Evolutionary conservation across 441 rosid genomes (phyloP), one percentile per base, ranked within the genome.

Genomic region (Bruguiera hainesii): DNA sequence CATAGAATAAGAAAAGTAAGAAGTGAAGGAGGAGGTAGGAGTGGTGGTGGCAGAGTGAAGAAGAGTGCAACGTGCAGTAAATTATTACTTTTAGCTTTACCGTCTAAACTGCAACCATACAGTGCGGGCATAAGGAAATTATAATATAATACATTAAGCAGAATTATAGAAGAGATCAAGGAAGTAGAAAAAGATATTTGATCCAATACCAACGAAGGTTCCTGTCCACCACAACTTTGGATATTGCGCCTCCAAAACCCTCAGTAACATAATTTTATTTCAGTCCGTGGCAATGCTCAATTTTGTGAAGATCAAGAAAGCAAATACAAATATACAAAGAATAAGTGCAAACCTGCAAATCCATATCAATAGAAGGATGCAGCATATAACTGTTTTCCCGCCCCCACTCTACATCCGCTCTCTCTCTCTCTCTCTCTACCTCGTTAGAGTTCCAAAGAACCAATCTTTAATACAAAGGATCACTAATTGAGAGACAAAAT

Each of bases 181-280:
- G 7, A 42, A 33, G 26, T 33, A 19, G 39, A 50, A 79, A 80
- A 88, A 96, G 97, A 91, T 94, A 94, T 88, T 82, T 94, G 99
- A 31, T 96, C 90, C 82, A 91, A 73, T 73, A 93, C 97, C 51
- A 83, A 70, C 0, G 92, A 80, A 63, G 88, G 80, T 76, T 26
- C 26, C 26, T 26, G 26, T 26, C 26, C 26, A 26, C 26, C 26
- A 26, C 26, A 26, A 26, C 26, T 26, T 80, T 87, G 56, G 93
- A 83, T 52, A 94, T 83, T 69, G 89, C 52, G 4, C 68, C 80
- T 55, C 98, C 98, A 81, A 94, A 91, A 66, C 98, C 99, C 91
- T 75, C 59, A 81, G 59, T 67, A 25, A 26, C 51, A 60, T 26
- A 26, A 26, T 29, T 25, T 23, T 21, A 29, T 29, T 29, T 29